Percentiles rank a stretch among this genome's conserved stretches.
phyloP scores from a whole-genome alignment of 495 filamentous ascomycete species.

The Aspergillus ostianus region DNA sequence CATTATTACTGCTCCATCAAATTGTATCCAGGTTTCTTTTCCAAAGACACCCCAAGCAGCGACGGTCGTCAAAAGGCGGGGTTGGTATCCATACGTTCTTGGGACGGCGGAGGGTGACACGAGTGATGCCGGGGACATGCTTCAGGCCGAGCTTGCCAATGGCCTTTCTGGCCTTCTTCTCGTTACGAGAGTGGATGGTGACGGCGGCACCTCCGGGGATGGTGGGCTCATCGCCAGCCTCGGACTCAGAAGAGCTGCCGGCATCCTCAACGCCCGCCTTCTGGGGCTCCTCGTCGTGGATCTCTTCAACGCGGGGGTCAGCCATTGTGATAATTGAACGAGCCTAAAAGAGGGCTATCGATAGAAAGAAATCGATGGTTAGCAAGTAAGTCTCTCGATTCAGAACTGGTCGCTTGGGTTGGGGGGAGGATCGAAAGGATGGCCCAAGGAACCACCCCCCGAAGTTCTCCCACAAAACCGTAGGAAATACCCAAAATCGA shows the following conservation, averaged over 20 bases:
- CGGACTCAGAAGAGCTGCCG: slow-evolving; percentile 74
- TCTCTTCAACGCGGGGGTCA: slow-evolving; percentile 95
- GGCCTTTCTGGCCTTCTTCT: slow-evolving; percentile 99
- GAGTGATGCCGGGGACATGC: slow-evolving; percentile 94
- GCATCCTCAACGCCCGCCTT: slow-evolving; percentile 81
- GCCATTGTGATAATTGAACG: slow-evolving; percentile 68
- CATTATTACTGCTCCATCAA: not conserved
- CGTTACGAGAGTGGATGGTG: slow-evolving; percentile 93
- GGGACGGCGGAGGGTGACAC: slow-evolving; percentile 93
- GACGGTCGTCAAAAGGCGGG: slow-evolving; percentile 17
- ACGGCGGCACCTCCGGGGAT: slow-evolving; percentile 84
- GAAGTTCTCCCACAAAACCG: slow-evolving; percentile 28
- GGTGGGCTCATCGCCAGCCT: slow-evolving; percentile 65
- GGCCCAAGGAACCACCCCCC: slow-evolving; percentile 22
- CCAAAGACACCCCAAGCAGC: not conserved
- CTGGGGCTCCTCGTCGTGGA: slow-evolving; percentile 76
- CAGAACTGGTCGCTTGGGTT: slow-evolving; percentile 1
- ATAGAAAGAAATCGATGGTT: slow-evolving; percentile 15
- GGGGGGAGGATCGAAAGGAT: slow-evolving; percentile 15
- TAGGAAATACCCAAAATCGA: slow-evolving; percentile 29
- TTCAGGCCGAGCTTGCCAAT: slow-evolving; percentile 97
- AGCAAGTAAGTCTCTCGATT: slow-evolving; percentile 17
- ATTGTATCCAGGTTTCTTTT: not conserved
- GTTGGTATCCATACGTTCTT: slow-evolving; percentile 73
- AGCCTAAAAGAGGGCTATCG: slow-evolving; percentile 26